Base-by-base conservation (phyloP, 371 early-diverging fungal species). In the Mortierella sp. region DNA sequence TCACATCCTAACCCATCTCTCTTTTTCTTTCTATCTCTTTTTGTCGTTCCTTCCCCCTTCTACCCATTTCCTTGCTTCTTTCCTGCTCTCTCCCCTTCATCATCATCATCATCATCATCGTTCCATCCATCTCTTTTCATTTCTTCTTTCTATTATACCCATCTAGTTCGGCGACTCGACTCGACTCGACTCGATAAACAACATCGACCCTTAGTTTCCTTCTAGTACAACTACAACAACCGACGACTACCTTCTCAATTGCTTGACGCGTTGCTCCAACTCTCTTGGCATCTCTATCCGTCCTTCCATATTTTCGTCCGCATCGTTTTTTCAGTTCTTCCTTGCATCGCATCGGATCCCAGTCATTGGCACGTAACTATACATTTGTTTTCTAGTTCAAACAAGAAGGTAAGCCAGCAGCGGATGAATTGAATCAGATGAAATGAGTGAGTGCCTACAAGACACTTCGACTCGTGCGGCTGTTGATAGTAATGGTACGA, bases 121-220 rank as follows among this genome's bases (percentile, higher is more conserved):
- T 34, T 40, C 43, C 67, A 21, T 37, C 40, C 37, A 37, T 67
- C 67, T 21, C 34, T 64, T 37, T 64, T 37, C 40, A 64, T 37
- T 61, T 31, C 28, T 28, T 59, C 16, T 61, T 61, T 34, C 61
- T 61, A 61, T 61, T 61, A 31, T 19, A 61, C 61, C 61, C 28
- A 61, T 61, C 34, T 34, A 61, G 61, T 61, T 61, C 31, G 59
- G 61, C 21, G 16, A 16, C 61, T 61, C 61, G 34, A 61, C 61
- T n/a, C 59, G n/a, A 9, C 26, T 3, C 28, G 57, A 57, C 26
- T 26, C n/a, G 13, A 59, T 31, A 5, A 16, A 31, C 31, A 59
- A 28, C 59, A 59, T 0, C 28, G 13, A 14, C 59, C 14, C 50
- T 50, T 16, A 8, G 48, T 14, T 50, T 50, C 16, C 28, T 28